phyloP scores from a whole-genome alignment of 768 basidiomycete species.

The Omphalotus guepiniiformis region DNA sequence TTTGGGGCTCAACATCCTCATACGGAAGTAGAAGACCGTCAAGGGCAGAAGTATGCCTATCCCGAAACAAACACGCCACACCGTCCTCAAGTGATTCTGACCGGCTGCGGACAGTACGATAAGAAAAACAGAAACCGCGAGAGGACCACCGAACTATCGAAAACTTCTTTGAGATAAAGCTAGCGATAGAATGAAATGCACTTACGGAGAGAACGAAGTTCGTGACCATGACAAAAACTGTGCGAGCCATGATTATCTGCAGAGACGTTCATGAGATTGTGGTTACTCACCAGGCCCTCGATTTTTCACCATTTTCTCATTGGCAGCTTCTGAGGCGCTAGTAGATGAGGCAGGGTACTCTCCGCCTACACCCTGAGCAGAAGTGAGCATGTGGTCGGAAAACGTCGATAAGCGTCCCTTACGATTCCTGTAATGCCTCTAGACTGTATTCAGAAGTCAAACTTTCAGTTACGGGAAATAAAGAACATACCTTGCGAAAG shows the following conservation, averaged over 20 bases:
- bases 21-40: constrained; percentile 66
- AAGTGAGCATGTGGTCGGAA: constrained; percentile 3
- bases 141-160: constrained; percentile 56
- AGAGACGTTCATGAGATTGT: no score
- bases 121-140: constrained; percentile 63
- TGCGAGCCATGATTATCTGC: constrained; percentile 1
- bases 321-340: constrained; percentile 54
- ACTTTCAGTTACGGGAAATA: background rate
- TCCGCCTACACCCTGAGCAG: constrained; percentile 64
- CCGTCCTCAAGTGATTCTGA: constrained; percentile 53
- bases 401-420: constrained; percentile 17
- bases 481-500: constrained; percentile 42
- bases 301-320: constrained; percentile 55
- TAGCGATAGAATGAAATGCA: constrained; percentile 4
- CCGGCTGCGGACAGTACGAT: constrained; percentile 67
- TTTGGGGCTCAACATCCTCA: constrained; percentile 66
- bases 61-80: constrained; percentile 67
- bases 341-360: constrained; percentile 66
- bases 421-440: constrained; percentile 68
- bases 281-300: constrained; percentile 53
- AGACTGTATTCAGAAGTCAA: background rate
- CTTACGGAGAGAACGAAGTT: constrained; percentile 64
- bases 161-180: background rate
- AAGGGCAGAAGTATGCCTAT: constrained; percentile 60
- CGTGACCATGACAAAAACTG: constrained; percentile 73